Base-by-base conservation (phyloP, 2,329 filamentous ascomycete species). In the Neofusicoccum parvum region DNA sequence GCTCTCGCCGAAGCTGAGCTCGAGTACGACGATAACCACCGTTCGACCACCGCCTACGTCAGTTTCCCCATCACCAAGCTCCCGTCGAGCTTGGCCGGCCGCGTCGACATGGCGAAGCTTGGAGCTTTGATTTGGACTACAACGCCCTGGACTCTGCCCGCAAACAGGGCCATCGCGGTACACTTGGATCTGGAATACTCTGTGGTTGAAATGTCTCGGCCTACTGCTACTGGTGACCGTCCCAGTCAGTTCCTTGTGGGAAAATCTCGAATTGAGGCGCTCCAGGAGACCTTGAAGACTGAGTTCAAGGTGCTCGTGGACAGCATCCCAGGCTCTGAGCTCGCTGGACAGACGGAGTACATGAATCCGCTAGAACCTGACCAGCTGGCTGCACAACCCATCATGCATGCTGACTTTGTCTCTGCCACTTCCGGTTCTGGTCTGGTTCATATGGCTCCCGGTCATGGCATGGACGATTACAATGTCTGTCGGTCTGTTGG, bases 81-180 rank as follows among this genome's bases (percentile, higher is more conserved):
- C 7, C 77, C 70, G 5, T 66, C 80, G 23, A 73, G 81, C 59
- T 72, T 74, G 39, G 67, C 72, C 3, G 69, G 79, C 2, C 72
- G 78, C 0, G 68, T 69, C 15, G 51, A 66, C 27, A 46, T 50
- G 9, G 36, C 23, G 5, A 75, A 86, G 23, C 34, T 97, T 11
- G 90, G 85, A 75, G 92, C 91, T n/a, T 85, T 95, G n/a, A 92
- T 98, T 60, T 99, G 95, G 95, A 99, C 95, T 1, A 99, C 95
- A 0, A 99, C 95, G 0, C 95, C 95, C 0, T 99, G 95, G 95
- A 99, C 95, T 0, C 82, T 99, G 5, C 94, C 95, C 0, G 94
- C 94, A 1, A 99, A 99, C 75, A 88, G 88, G 74, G 94, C 92
- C 0, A 93, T 99, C 75, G 94, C 92, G 2, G 85, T 98, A 41